phyloP scores from a whole-genome alignment of 208 protist genomes.

The Trypanosoma vivax region DNA sequence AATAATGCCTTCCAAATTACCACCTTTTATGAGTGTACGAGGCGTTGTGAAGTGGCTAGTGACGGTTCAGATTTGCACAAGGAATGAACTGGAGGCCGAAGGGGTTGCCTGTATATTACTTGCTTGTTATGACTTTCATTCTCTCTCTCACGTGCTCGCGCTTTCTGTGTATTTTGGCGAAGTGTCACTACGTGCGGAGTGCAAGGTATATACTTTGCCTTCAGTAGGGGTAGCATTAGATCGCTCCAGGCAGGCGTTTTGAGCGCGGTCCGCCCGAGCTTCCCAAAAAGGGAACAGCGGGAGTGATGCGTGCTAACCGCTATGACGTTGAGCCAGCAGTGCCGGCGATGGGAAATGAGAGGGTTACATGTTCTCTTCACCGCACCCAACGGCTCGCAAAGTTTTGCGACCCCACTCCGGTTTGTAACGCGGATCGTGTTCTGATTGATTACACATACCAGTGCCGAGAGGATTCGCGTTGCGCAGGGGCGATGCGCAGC shows the following conservation, averaged over 20 bases:
- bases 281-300: neutral
- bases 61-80: too few species aligned
- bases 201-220: too few species aligned
- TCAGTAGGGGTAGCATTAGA: neutral
- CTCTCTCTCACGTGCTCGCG: too few species aligned
- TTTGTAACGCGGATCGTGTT: conserved; percentile 65
- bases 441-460: conserved; percentile 50
- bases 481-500: conserved; percentile 12
- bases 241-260: neutral
- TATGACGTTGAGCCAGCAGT: conserved; percentile 4
- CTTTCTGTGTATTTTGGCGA: too few species aligned
- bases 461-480: conserved; percentile 33
- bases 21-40: too few species aligned
- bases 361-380: conserved; percentile 51
- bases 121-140: too few species aligned
- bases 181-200: too few species aligned
- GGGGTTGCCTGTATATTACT: too few species aligned
- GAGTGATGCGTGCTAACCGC: conserved; percentile 9
- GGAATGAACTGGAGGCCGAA: too few species aligned
- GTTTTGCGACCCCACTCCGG: conserved; percentile 38
- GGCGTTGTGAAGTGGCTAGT: too few species aligned
- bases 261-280: too few species aligned
- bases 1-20: too few species aligned
- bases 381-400: conserved; percentile 34
- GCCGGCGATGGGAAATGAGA: conserved; percentile 15